phyloP scores from a whole-genome alignment of 495 filamentous ascomycete genomes.

The Hypoxylon intermedium region DNA sequence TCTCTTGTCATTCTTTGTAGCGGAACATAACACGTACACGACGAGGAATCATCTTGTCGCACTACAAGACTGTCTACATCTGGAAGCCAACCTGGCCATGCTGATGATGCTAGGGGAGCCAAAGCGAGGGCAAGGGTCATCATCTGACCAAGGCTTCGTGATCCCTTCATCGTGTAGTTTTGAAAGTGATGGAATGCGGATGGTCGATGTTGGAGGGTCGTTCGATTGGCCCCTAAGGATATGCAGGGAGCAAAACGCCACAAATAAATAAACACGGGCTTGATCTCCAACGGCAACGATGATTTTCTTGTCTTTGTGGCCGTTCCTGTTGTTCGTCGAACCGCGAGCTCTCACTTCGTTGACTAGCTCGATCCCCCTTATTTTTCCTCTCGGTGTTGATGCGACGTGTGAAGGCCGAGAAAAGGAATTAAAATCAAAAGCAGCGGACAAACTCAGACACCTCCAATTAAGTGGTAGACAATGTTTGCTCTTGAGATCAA shows the following conservation, averaged over 20 bases:
- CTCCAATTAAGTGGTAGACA: constrained; percentile 6
- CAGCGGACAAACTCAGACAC: constrained; percentile 19
- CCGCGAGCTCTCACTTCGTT: constrained; percentile 15
- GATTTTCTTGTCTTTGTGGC: not conserved
- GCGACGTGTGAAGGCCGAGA: constrained; percentile 26
- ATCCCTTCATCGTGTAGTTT: constrained; percentile 31
- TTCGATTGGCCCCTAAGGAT: constrained; percentile 6
- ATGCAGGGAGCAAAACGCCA: constrained; percentile 25
- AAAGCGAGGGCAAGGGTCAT: constrained; percentile 33
- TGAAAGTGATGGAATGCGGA: constrained; percentile 15
- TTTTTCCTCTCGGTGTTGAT: constrained; percentile 21
- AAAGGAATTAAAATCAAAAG: constrained; percentile 18
- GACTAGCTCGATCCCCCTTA: constrained; percentile 15
- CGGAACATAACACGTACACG: constrained; percentile 26
- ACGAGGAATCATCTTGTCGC: constrained; percentile 34
- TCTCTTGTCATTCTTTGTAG: not conserved
- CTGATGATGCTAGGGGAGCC: constrained; percentile 31
- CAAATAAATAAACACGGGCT: constrained; percentile 37
- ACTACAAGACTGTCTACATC: constrained; percentile 31
- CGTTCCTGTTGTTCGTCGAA: constrained; percentile 8
- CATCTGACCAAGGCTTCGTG: constrained; percentile 32
- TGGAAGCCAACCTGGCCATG: constrained; percentile 32
- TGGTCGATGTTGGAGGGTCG: constrained; percentile 7
- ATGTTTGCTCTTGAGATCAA: not conserved
- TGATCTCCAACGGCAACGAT: constrained; percentile 10